A percentile compares a stretch with the other conserved stretches of the same genome.
phyloP scores from a whole-genome alignment of 306 rosid genomes.

The Neltuma alba region DNA sequence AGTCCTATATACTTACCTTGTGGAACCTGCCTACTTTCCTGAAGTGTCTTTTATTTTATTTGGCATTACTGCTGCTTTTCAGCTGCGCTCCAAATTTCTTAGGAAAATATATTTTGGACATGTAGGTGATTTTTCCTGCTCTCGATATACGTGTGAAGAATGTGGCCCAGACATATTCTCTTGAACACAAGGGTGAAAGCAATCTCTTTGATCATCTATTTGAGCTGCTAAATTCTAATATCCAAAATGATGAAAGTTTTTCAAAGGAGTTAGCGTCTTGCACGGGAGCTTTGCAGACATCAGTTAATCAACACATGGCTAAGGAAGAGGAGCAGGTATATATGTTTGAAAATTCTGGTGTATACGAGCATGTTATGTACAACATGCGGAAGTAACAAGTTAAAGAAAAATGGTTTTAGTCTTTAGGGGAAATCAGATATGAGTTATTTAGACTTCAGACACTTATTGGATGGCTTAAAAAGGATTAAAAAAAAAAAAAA shows the following conservation, averaged over 20 bases:
- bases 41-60: constrained; percentile 25
- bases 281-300: constrained; percentile 87
- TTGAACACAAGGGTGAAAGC: constrained; percentile 96
- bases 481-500: no score
- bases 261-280: constrained; percentile 94
- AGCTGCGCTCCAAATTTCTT: constrained; percentile 31
- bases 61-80: constrained; percentile 30
- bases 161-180: constrained; percentile 98
- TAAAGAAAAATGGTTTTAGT: no score
- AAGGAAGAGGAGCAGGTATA: constrained; percentile 99
- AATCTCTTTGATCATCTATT: constrained; percentile 88
- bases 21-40: constrained; percentile 3
- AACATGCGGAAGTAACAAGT: no score
- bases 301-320: constrained; percentile 98
- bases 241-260: constrained; percentile 71
- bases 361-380: no score
- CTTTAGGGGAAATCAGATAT: no score
- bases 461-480: no score
- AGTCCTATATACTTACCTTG: constrained; percentile 10
- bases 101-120: constrained; percentile 34
- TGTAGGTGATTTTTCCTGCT: constrained; percentile 96
- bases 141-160: constrained; percentile 98
- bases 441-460: no score
- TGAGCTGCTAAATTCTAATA: constrained; percentile 70
- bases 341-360: no score